Base-by-base conservation (phyloP, 441 rosid species). In the Brassica balearica region DNA sequence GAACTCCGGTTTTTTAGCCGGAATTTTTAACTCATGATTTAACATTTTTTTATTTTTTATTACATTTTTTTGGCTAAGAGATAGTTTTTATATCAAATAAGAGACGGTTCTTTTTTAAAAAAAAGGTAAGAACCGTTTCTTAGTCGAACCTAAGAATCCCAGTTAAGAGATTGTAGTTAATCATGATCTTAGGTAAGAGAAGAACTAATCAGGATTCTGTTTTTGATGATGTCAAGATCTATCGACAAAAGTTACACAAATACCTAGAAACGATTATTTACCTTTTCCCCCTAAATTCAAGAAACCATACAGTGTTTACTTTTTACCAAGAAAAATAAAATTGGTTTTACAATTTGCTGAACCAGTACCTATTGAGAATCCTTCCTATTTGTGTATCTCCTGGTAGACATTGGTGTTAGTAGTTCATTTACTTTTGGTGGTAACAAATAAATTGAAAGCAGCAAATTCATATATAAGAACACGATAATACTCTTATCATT, bases 401-500 rank as follows among this genome's bases (percentile, higher is more conserved):
- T 51, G 64, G 71, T 53, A 34, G 9, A 17, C 61, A 7, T 15
- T 23, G 43, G 48, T 58, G 60, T 7, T 51, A 59, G n/a, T 27
- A 56, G 59, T 53, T 48, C 17, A n/a, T 5, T 48, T 53, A 55
- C 23, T 55, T 1, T 55, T 56, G 23, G 61, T 56, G 11, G 61
- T 56, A 56, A 55, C 5, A 55, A 15, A 55, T 55, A 55, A 55
- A 10, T 55, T 53, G 4, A 23, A 67, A 55, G 48, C 15, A 48
- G 48, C 3, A 53, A 62, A 56, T 67, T 68, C 15, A 62, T 38
- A 69, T 2, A 74, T 2, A 67, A 68, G 27, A 38, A 65, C 41
- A 71, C 10, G 32, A 67, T 32, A 74, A 23, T 43, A 74, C 48
- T 27, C 48, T 27, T 53, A 38, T 4, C 38, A 74, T 12, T 4